Percentiles rank a stretch among this genome's conserved stretches.
Conservation (phyloP, 2,329 filamentous ascomycete genomes). For the Alternaria sp. region DNA sequence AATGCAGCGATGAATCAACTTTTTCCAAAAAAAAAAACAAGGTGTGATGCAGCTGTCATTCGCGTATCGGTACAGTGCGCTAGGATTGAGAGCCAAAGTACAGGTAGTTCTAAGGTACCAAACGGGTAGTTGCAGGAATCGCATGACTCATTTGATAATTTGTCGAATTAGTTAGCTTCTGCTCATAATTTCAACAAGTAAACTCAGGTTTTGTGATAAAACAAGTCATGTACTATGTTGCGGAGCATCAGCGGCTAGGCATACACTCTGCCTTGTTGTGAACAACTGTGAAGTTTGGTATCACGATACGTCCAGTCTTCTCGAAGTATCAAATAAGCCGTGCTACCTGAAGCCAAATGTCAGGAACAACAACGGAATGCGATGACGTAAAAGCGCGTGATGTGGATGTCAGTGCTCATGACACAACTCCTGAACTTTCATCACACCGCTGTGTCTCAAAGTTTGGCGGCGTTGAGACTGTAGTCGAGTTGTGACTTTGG, state of each 20-base stretch:
- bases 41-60: slow-evolving; percentile 15
- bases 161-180: not conserved
- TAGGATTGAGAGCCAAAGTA: not conserved
- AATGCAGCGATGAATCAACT: not conserved
- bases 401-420: not conserved
- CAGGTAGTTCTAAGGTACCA: not conserved
- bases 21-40: not conserved
- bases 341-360: not conserved
- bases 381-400: not conserved
- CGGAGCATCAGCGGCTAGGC: not conserved
- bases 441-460: not conserved
- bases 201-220: not conserved
- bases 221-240: not conserved
- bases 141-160: not conserved
- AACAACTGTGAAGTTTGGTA: not conserved
- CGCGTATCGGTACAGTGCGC: slow-evolving; percentile 11
- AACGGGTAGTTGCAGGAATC: not conserved
- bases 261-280: not conserved
- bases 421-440: not conserved
- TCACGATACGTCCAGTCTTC: not conserved
- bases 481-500: not conserved
- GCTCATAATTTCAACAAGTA: not conserved
- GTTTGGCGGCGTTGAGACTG: not conserved
- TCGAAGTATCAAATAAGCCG: not conserved
- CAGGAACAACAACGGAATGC: not conserved